Percentiles rank a stretch among this genome's conserved stretches.
phyloP scores from a whole-genome alignment of 371 early-diverging fungal species.

The Haplosporangium sp. region DNA sequence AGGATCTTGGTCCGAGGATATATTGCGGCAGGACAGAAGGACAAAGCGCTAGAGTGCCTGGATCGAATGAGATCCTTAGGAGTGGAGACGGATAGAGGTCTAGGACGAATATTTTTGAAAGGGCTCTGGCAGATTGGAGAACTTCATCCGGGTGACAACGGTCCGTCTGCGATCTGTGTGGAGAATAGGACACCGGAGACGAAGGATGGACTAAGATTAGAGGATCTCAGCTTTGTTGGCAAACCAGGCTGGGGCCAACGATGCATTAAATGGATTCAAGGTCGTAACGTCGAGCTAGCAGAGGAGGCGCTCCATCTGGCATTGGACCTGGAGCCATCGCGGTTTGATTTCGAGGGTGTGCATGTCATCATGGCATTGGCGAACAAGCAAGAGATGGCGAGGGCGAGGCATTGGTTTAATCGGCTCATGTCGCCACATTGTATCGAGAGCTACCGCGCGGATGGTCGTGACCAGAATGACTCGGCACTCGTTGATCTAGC shows the following conservation, averaged over 20 bases:
- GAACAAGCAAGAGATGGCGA: conserved; percentile 24
- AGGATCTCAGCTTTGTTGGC: conserved; percentile 9
- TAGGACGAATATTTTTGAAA: conserved; percentile 37
- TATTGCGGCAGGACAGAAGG: conserved; percentile 24
- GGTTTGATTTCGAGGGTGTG: conserved; percentile 13
- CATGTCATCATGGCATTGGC: conserved; percentile 29
- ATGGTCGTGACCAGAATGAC: background rate
- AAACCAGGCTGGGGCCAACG: conserved; percentile 33
- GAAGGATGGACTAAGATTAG: background rate
- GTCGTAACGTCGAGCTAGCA: conserved; percentile 17
- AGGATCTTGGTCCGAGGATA: conserved; percentile 46
- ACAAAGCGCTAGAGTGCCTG: conserved; percentile 37
- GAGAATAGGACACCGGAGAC: conserved; percentile 10
- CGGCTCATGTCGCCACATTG: conserved; percentile 1
- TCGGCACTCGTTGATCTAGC: conserved; percentile 4
- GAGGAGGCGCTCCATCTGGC: conserved; percentile 34
- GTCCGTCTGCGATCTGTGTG: conserved; percentile 9
- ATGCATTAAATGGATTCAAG: conserved; percentile 26
- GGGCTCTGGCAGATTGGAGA: conserved; percentile 25
- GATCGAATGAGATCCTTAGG: conserved; percentile 31
- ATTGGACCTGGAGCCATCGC: background rate
- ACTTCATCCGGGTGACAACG: conserved; percentile 25
- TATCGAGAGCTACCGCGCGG: background rate
- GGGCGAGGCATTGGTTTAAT: conserved; percentile 43
- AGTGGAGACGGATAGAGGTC: conserved; percentile 36